Conservation (phyloP, 116 monocot species). For the Cymodocea nodosa region DNA sequence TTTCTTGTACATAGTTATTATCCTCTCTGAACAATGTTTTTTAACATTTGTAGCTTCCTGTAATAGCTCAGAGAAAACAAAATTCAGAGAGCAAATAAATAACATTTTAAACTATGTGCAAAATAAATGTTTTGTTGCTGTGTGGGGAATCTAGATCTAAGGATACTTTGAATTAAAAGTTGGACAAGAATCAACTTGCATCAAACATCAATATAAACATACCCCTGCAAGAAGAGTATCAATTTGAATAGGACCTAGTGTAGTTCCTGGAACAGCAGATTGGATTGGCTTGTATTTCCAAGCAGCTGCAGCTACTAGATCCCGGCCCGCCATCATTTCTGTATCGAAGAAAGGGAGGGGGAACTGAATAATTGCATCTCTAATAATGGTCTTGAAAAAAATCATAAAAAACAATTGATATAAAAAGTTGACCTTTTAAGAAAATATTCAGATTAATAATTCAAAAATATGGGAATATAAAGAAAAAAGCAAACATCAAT, state of each 20-base stretch:
- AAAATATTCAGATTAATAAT: too few relatives aligned
- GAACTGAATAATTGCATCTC: not conserved
- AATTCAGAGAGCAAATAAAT: too few relatives aligned
- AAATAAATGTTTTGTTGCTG: not conserved
- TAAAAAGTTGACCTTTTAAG: too few relatives aligned
- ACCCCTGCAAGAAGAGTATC: constrained; percentile 91
- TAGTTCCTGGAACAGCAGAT: constrained; percentile 99
- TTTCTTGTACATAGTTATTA: too few relatives aligned
- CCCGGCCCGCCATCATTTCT: constrained; percentile 69
- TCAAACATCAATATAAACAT: constrained; percentile 5
- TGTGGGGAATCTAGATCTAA: not conserved
- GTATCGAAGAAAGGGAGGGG: not conserved
- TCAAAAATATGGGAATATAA: too few relatives aligned
- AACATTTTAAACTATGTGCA: too few relatives aligned
- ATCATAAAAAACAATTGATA: too few relatives aligned
- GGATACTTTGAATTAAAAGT: not conserved
- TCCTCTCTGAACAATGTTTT: too few relatives aligned
- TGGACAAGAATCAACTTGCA: not conserved
- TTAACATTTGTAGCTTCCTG: too few relatives aligned
- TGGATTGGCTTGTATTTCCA: constrained; percentile 91
- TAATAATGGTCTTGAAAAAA: too few relatives aligned
- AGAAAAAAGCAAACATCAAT: too few relatives aligned
- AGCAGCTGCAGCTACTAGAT: constrained; percentile 95
- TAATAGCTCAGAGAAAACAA: too few relatives aligned
- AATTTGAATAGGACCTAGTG: constrained; percentile 93